Evolutionary conservation across 371 early-diverging fungal genomes (phyloP), one percentile per base, ranked within the genome.

Genomic region (Globomyces sp.): DNA sequence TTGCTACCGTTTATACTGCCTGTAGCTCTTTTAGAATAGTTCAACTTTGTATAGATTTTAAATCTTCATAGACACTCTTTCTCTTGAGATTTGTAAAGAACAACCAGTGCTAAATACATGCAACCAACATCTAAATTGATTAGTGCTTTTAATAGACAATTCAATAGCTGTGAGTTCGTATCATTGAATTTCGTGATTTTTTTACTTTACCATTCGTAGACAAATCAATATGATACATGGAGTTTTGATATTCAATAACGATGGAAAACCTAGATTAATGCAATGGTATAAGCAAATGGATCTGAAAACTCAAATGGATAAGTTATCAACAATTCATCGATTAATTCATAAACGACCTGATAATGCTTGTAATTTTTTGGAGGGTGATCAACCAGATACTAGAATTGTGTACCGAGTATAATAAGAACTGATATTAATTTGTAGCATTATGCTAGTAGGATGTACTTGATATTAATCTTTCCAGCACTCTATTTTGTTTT

Each of bases 401-500:
- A 87, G 93, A 46, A 90, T 97, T 55, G 92, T 96, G 41, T 97
- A 95, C 76, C 84, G 98, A 59, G 81, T 75, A 67, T 24, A 24
- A 24, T 24, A 40, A 69, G 52, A 24, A 13, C 8, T 40, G 6
- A 3, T 60, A 11, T n/a, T 40, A 40, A 46, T 50, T 3, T 24
- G 46, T 50, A 79, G 80, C 78, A 81, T 65, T 81, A 78, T 68
- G 81, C 80, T 11, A 79, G 81, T 81, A 65, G 66, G 74, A 43
- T 5, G 10, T 10, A 13, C 55, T 36, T 46, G 3, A 13, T 51
- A 13, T 51, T 51, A 1, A 40, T 90, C 71, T 92, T 91, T 71
- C 89, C 91, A 40, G 95, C 96, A 0, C 79, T 97, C n/a, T 96
- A 93, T 74, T 96, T 97, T 85, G 94, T 93, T 4, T 95, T 97